These are phyloP conservation scores for Solanum habrochaites DNA, from an alignment of 257 asterid species.

Conservation along the genomic window DNA sequence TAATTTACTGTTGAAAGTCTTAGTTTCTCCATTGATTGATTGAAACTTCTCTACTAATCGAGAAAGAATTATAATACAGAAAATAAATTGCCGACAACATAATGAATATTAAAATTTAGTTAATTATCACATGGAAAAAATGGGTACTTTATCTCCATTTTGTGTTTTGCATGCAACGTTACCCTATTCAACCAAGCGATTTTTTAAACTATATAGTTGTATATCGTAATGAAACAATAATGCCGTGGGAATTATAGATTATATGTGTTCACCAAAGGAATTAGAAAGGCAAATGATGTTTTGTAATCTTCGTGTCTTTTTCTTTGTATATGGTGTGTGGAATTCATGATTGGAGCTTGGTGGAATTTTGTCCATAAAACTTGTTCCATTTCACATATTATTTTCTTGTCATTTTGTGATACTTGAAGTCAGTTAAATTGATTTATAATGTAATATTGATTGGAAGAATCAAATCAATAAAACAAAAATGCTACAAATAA, in stretches of 20 bases:
- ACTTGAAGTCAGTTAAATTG: neutral
- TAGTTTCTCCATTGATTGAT: neutral
- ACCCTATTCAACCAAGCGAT: neutral
- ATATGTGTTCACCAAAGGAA: neutral
- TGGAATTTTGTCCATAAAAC: neutral
- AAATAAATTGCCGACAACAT: neutral
- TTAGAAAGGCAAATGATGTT: neutral
- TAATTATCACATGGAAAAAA: neutral
- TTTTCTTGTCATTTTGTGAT: neutral
- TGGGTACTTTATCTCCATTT: neutral
- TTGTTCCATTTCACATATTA: neutral
- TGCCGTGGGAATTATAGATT: neutral
- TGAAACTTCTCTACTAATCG: neutral
- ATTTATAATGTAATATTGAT: neutral
- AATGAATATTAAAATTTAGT: neutral
- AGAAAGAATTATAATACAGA: neutral
- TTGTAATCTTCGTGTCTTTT: neutral
- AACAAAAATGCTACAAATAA: neutral
- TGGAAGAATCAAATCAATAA: neutral
- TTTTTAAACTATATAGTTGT: neutral
- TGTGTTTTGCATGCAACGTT: neutral
- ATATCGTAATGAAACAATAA: neutral
- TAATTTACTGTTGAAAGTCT: neutral
- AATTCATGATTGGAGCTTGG: neutral
- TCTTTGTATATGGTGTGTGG: neutral